These are phyloP conservation scores for Hygrocybe coccinea DNA, from an alignment of 768 basidiomycete genomes.

Conservation along the genomic window DNA sequence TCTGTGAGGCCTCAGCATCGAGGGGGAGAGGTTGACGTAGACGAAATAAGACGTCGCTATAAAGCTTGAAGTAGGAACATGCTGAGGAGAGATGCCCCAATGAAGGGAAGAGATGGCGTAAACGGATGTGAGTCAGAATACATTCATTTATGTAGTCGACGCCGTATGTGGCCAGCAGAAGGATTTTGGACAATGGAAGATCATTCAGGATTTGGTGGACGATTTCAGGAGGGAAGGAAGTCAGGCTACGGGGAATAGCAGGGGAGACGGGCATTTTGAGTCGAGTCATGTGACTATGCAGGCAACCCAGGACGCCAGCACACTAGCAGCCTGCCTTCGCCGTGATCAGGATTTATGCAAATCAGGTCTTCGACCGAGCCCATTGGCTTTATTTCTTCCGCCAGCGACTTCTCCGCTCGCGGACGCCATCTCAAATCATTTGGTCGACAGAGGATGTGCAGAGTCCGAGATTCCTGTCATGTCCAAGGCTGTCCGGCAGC, in stretches of 20 bases:
- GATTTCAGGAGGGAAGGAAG: conserved; percentile 22
- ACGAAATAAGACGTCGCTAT: neutral
- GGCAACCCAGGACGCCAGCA: neutral
- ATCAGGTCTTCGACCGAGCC: neutral
- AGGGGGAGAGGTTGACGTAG: no score
- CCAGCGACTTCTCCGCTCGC: neutral
- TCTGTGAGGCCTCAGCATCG: no score
- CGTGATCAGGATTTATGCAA: neutral
- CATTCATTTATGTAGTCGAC: conserved; percentile 25
- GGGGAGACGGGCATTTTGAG: no score
- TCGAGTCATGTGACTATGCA: neutral
- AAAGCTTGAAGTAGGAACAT: neutral
- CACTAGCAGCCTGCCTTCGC: neutral
- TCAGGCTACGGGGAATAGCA: conserved; percentile 10
- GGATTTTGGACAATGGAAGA: conserved; percentile 22
- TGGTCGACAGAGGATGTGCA: neutral
- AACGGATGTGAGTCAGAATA: conserved; percentile 14
- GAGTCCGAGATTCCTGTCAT: neutral
- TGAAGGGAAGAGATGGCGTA: conserved; percentile 14
- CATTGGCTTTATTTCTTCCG: neutral
- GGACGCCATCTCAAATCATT: neutral
- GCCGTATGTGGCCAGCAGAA: conserved; percentile 19
- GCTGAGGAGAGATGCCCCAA: neutral
- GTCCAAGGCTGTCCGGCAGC: neutral
- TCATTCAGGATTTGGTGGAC: conserved; percentile 26